phyloP scores from a whole-genome alignment of 1,284 basidiomycete genomes.

The Sphagnurus paluster region DNA sequence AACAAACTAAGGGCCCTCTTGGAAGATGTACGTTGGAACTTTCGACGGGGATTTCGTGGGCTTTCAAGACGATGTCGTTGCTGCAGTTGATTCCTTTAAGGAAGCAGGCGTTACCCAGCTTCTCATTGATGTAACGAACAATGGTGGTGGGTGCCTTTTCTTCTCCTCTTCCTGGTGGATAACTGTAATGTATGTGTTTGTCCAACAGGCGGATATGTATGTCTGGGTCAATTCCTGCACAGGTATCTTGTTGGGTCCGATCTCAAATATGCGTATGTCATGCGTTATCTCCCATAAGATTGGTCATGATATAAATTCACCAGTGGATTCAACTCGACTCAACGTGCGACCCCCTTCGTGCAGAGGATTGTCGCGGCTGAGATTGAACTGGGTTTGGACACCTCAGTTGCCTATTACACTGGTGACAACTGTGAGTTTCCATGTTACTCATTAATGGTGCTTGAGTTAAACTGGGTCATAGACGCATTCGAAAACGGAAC shows the following conservation, averaged over 20 bases:
- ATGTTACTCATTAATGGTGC: neutral
- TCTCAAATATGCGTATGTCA: conserved; percentile 51
- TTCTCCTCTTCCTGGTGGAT: neutral
- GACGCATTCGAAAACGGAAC: conserved; percentile 59
- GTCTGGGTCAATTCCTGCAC: conserved; percentile 61
- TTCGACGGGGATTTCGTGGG: conserved; percentile 50
- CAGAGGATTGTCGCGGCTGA: conserved; percentile 55
- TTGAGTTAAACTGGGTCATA: conserved; percentile 20
- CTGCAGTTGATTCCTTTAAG: conserved; percentile 48
- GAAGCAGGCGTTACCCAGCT: conserved; percentile 48
- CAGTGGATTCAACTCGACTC: conserved; percentile 55
- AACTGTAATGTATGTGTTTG: neutral
- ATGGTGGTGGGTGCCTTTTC: conserved; percentile 56
- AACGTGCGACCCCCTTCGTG: conserved; percentile 54
- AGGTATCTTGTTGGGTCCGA: conserved; percentile 52
- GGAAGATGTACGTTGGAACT: conserved; percentile 59
- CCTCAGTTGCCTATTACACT: conserved; percentile 41
- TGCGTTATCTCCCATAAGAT: neutral
- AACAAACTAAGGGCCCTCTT: neutral
- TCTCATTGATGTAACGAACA: conserved; percentile 61
- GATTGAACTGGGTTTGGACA: conserved; percentile 45
- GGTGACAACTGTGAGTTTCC: conserved; percentile 48
- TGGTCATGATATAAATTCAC: neutral
- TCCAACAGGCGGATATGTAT: conserved; percentile 63
- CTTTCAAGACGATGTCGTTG: conserved; percentile 55